phyloP scores from a whole-genome alignment of 2,329 filamentous ascomycete genomes.

The Nannizzia gypsea region DNA sequence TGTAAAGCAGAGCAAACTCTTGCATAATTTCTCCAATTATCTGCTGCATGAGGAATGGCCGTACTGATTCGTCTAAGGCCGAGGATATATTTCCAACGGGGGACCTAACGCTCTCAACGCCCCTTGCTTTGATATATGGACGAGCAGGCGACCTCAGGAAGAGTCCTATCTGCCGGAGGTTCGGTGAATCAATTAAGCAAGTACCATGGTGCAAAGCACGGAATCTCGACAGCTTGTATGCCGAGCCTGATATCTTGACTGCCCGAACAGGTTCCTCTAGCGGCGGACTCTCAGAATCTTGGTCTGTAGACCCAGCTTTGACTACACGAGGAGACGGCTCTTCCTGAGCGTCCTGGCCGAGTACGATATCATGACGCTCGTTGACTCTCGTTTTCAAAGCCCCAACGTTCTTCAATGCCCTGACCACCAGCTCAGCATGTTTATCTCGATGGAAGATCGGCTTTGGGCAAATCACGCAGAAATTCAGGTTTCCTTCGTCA shows the following conservation, averaged over 20 bases:
- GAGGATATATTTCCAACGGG: slow-evolving; percentile 67
- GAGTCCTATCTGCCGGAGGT: slow-evolving; percentile 55
- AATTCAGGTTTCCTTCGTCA: slow-evolving; percentile 87
- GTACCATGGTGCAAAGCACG: slow-evolving; percentile 88
- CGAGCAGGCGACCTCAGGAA: slow-evolving; percentile 70
- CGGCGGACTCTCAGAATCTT: slow-evolving; percentile 35
- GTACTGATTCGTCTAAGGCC: slow-evolving; percentile 34
- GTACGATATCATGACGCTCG: slow-evolving; percentile 82
- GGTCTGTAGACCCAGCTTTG: slow-evolving; percentile 23
- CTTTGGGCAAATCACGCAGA: slow-evolving; percentile 76
- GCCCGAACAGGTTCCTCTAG: slow-evolving; percentile 26
- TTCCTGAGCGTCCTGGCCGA: slow-evolving; percentile 41
- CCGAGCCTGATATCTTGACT: slow-evolving; percentile 83
- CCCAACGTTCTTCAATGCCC: slow-evolving; percentile 50
- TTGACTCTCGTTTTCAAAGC: slow-evolving; percentile 61
- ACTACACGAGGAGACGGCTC: slow-evolving; percentile 13
- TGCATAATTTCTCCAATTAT: slow-evolving; percentile 44
- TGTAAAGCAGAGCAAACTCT: slow-evolving; percentile 60
- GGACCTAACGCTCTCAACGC: slow-evolving; percentile 84
- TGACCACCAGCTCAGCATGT: slow-evolving; percentile 85
- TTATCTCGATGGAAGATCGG: slow-evolving; percentile 66
- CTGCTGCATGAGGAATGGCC: slow-evolving; percentile 37
- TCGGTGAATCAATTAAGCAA: slow-evolving; percentile 65
- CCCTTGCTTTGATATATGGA: slow-evolving; percentile 63
- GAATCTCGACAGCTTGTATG: slow-evolving; percentile 77